A percentile compares a stretch with the other conserved stretches of the same genome.
These are phyloP conservation scores for Imleria badia DNA, from an alignment of 768 basidiomycete genomes.

Conservation along the genomic window DNA sequence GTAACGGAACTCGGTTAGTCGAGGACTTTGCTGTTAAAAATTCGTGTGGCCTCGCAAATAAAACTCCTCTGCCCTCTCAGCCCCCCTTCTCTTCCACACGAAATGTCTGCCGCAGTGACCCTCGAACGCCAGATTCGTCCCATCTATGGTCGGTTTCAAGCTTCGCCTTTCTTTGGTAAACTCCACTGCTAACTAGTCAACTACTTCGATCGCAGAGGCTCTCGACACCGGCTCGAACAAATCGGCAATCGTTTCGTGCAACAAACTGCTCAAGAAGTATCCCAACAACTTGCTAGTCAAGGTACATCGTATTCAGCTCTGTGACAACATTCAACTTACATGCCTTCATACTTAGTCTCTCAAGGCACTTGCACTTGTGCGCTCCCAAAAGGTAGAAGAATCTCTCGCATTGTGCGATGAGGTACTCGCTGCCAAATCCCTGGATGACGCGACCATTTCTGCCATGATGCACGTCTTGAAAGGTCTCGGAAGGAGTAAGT, in stretches of 20 bases:
- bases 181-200: constrained; percentile 1
- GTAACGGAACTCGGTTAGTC: constrained; percentile 28
- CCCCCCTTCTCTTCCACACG: constrained; percentile 1
- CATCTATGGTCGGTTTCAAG: constrained; percentile 64
- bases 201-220: constrained; percentile 53
- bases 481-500: constrained; percentile 67
- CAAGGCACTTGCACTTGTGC: constrained; percentile 81
- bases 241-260: constrained; percentile 80
- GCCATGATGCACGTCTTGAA: constrained; percentile 85
- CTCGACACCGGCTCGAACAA: constrained; percentile 86
- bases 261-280: constrained; percentile 86
- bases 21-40: constrained; percentile 23
- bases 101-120: constrained; percentile 53
- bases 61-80: background rate
- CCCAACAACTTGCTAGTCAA: constrained; percentile 72
- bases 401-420: constrained; percentile 77
- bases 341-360: constrained; percentile 52
- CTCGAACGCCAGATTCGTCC: constrained; percentile 82
- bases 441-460: constrained; percentile 69
- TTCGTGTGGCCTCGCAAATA: constrained; percentile 13
- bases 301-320: constrained; percentile 35
- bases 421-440: constrained; percentile 69
- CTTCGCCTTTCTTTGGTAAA: background rate
- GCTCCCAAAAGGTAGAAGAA: constrained; percentile 85
- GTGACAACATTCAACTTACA: background rate